Base-by-base conservation (phyloP, 1,284 basidiomycete genomes). In the Cryptococcus sp. region DNA sequence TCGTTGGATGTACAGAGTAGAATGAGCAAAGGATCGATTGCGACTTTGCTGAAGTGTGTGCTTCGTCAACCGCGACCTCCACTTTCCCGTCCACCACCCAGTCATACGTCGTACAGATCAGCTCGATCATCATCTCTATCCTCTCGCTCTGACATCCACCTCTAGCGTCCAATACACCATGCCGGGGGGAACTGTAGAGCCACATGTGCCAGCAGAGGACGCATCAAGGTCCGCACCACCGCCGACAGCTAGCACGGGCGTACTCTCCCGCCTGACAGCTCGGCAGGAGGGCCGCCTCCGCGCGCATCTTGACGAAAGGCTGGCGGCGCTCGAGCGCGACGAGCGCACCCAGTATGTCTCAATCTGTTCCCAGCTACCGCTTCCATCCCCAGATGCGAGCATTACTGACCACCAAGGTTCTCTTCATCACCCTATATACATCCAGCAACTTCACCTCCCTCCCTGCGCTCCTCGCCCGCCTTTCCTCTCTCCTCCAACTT, bases 261-360 rank as follows among this genome's bases (percentile, higher is more conserved):
- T 35, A 18, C 8, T 40, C 39, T 56, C n/a, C 57, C 61, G 18
- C 40, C 63, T 72, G 24, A 60, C 66, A 5, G 46, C 55, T 3
- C 33, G 43, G 18, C 67, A 70, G 48, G 64, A 70, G 45, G 48
- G 40, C 5, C 50, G 53, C 9, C 56, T 70, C 4, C 57, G 65
- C 0, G 50, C 57, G 4, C 59, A 65, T 57, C 61, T 72, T 38
- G 70, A 72, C 58, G 66, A 62, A 24, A 53, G 52, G 12, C 50
- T 69, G 13, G 49, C 55, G 3, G 28, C 36, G 1, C 59, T 71
- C 5, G 70, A 72, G 48, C 57, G 72, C 42, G 68, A 70, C 40
- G 63, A 63, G 52, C 53, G 63, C 15, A 73, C 72, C 44, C 57
- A 60, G 71, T 70, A 42, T 49, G 68, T 60, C 8, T 2, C 18